A percentile compares a stretch with the other conserved stretches of the same genome.
phyloP scores from a whole-genome alignment of 257 asterid species.

The Nicotiana sylvestris region DNA sequence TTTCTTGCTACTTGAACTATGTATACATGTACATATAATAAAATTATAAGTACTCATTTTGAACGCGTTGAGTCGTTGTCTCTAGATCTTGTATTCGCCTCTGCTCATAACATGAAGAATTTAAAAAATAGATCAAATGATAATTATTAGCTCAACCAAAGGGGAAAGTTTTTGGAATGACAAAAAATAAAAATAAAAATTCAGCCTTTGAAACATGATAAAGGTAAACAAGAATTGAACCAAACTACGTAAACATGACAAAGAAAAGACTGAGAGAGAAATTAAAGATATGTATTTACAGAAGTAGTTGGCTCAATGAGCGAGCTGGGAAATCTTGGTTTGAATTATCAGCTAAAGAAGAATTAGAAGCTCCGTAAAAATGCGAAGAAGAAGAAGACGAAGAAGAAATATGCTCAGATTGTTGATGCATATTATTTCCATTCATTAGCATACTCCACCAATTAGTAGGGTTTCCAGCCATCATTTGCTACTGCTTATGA shows the following conservation, averaged over 20 bases:
- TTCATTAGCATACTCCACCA: conserved; percentile 54
- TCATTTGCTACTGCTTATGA: conserved; percentile 32
- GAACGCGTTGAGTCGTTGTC: neutral
- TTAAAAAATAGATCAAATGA: neutral
- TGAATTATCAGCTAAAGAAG: conserved; percentile 15
- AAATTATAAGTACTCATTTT: neutral
- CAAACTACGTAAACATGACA: neutral
- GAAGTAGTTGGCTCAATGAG: conserved; percentile 69
- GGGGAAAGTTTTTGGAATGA: neutral
- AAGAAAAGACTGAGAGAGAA: neutral
- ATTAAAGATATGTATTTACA: conserved; percentile 24
- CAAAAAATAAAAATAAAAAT: too few relatives aligned
- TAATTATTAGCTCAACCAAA: neutral
- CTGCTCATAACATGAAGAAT: neutral
- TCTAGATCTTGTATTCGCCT: neutral
- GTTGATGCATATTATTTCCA: conserved; percentile 61
- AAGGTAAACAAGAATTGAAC: neutral
- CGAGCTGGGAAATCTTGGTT: conserved; percentile 48
- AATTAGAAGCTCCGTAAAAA: conserved; percentile 23
- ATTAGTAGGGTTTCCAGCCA: conserved; percentile 73
- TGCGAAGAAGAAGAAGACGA: conserved; percentile 22
- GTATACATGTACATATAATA: neutral
- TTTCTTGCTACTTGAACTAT: neutral
- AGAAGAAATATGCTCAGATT: conserved; percentile 13
- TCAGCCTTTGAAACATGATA: neutral